Conservation (phyloP, 768 basidiomycete species). For the Dacryopinax spathularia region DNA sequence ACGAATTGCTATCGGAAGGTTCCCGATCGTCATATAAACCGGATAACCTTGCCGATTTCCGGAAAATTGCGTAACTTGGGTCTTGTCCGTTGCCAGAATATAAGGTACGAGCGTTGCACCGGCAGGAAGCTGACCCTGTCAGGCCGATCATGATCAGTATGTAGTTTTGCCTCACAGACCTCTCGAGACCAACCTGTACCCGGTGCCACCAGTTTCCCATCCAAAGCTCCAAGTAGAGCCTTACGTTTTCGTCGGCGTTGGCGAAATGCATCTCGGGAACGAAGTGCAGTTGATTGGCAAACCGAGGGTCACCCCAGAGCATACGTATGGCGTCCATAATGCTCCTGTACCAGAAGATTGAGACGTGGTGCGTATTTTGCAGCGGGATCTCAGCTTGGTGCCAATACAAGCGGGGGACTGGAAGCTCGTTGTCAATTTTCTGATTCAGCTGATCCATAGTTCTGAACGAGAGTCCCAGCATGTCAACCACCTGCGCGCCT, state of each 20-base stretch:
- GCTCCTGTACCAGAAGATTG: not conserved
- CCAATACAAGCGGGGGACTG: not conserved
- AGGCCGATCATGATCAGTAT: no score
- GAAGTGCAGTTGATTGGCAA: not conserved
- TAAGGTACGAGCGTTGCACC: not conserved
- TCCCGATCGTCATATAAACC: conserved; percentile 33
- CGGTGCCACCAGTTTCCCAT: not conserved
- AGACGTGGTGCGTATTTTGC: not conserved
- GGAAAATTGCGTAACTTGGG: not conserved
- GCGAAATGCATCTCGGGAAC: not conserved
- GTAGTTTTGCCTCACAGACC: no score
- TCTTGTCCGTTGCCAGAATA: not conserved
- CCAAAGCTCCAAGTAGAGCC: not conserved
- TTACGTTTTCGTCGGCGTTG: not conserved
- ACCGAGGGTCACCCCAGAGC: not conserved
- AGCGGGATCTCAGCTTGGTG: not conserved
- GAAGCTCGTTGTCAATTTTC: not conserved
- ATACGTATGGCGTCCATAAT: not conserved
- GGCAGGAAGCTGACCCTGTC: no score
- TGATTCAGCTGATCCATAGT: not conserved
- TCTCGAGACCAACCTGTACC: not conserved
- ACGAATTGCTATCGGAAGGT: conserved; percentile 28
- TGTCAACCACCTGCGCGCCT: not conserved
- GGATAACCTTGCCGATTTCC: conserved; percentile 22
- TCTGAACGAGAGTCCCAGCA: not conserved